These are phyloP conservation scores for Vishniacozyma victoriae DNA, from an alignment of 768 basidiomycete genomes.

Conservation along the genomic window DNA sequence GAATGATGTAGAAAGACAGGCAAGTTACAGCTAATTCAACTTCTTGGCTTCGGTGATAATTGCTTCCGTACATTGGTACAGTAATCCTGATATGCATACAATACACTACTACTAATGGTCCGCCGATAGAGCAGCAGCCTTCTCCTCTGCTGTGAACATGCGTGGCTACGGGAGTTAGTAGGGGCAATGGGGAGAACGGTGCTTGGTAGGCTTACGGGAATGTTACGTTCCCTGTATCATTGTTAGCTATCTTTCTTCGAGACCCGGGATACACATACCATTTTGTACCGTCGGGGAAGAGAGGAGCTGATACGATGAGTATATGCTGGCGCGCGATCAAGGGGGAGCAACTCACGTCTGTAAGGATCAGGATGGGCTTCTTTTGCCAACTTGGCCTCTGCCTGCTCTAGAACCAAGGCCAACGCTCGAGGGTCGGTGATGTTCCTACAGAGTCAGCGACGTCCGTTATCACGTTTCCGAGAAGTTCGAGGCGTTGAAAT, in stretches of 20 bases:
- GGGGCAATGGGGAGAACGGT: background rate
- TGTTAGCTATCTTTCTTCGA: background rate
- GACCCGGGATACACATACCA: conserved; percentile 56
- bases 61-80: no score
- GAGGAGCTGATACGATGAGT: conserved; percentile 55
- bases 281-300: conserved; percentile 87
- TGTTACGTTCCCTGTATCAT: conserved; percentile 4
- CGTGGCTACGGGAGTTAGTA: conserved; percentile 25
- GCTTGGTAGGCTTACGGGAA: background rate
- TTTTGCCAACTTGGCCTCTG: conserved; percentile 65
- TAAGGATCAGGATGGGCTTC: conserved; percentile 86
- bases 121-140: conserved; percentile 26
- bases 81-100: no score
- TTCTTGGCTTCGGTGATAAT: no score
- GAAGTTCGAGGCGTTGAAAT: background rate
- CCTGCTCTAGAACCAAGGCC: conserved; percentile 67
- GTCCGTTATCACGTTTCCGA: conserved; percentile 18
- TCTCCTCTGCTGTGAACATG: conserved; percentile 45
- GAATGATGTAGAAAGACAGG: background rate
- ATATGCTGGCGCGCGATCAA: background rate
- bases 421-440: conserved; percentile 78
- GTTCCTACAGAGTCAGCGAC: conserved; percentile 53
- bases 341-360: conserved; percentile 61
- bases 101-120: conserved; percentile 13
- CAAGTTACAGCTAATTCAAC: no score